Conservation (phyloP, 2,329 filamentous ascomycete species). For the Colletotrichum trifolii region DNA sequence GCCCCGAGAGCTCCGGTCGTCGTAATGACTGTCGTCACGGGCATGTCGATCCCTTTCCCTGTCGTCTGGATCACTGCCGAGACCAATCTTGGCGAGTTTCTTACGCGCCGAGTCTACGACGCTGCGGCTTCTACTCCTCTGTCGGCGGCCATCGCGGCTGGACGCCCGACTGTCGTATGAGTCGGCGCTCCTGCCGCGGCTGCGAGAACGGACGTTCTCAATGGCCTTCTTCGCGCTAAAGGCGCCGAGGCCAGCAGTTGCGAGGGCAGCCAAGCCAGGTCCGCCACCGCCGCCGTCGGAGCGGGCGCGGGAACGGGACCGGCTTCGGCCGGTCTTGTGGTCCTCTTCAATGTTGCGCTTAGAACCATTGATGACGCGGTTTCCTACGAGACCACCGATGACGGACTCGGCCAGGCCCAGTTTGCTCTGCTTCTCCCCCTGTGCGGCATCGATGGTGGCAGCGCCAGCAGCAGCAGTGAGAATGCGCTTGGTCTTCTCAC, state of each 20-base stretch:
- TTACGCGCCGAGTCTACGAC: constrained; percentile 72
- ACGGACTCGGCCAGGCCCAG: constrained; percentile 88
- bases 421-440: constrained; percentile 80
- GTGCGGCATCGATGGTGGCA: constrained; percentile 83
- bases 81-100: constrained; percentile 69
- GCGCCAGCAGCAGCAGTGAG: constrained; percentile 88
- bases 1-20: constrained; percentile 51
- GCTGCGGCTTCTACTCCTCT: constrained; percentile 69
- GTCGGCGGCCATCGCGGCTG: constrained; percentile 36
- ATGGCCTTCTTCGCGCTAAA: constrained; percentile 70
- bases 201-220: constrained; percentile 63
- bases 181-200: constrained; percentile 61
- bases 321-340: constrained; percentile 69
- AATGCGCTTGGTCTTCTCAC: constrained; percentile 90
- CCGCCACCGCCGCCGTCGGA: constrained; percentile 60
- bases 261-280: constrained; percentile 69
- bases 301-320: constrained; percentile 74
- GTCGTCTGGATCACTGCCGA: constrained; percentile 61
- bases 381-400: constrained; percentile 87
- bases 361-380: constrained; percentile 85
- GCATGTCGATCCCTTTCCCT: constrained; percentile 49
- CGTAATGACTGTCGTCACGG: constrained; percentile 58
- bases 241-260: constrained; percentile 70
- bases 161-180: constrained; percentile 54
- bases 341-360: constrained; percentile 74